Evolutionary conservation across 2,329 filamentous ascomycete species (phyloP), one percentile per base, ranked within the genome.

Genomic region (Lasiodiplodia hormozganensis): DNA sequence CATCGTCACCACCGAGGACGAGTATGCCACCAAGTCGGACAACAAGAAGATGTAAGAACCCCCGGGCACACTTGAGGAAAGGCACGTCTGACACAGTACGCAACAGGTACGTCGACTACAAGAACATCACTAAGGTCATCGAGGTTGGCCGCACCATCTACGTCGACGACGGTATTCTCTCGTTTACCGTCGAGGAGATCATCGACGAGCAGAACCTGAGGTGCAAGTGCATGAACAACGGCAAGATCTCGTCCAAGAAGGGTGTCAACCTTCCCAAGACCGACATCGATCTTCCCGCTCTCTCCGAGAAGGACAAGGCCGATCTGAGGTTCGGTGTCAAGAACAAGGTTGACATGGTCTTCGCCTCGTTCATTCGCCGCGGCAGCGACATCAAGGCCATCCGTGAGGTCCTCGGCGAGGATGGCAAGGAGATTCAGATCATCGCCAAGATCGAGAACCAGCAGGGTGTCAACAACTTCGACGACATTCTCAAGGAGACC

Each of bases 391-490:
- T 99, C 85, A 88, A 86, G 74, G 89, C 94, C 77, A 99, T 99
- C 82, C 95, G 96, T 74, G 88, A 91, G 73, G 91, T 98, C 71
- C 90, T 99, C 65, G 96, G 96, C 71, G 88, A 93, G 78, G 92
- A 96, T 54, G 96, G 96, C 82, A 93, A 92, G 85, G 90, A 97
- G 82, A 97, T 99, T 78, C 95, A 99, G 86, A 97, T 99, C 85
- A 98, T 99, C 81, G 92, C 96, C 88, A 99, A 99, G 91, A 97
- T 99, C 75, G 96, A 99, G 89, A 99, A 99, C 87, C 93, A 97
- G 83, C 96, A 99, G 85, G 96, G 96, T 84, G 92, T 99, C 73
- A 98, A 99, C 90, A 99, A 99, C 89, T 99, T 99, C 82, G 90
- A 92, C 76, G 95, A 98, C 85, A 99, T 99, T 77, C 90, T 99